Evolutionary conservation across 1,284 basidiomycete species (phyloP).

Genomic region (Trichosporon sp.): DNA sequence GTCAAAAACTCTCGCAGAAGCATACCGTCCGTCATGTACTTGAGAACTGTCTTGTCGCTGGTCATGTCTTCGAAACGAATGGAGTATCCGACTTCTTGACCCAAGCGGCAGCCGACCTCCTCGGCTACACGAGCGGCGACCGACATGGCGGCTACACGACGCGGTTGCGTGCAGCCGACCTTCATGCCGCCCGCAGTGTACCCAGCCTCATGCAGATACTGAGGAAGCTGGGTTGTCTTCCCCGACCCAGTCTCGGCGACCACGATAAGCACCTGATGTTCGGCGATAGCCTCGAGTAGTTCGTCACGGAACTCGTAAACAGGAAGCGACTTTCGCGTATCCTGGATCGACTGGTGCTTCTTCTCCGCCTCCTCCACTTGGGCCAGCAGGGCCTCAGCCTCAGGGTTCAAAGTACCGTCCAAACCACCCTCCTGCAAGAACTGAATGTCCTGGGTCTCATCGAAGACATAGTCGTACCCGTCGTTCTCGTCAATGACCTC

Average conservation of each 20-base stretch:
- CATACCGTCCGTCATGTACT: slow-evolving; percentile 99
- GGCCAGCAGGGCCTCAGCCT: slow-evolving; percentile 76
- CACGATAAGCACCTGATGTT: slow-evolving; percentile 88
- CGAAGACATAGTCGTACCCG: slow-evolving; percentile 93
- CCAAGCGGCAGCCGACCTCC: slow-evolving; percentile 94
- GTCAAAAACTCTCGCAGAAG: slow-evolving; percentile 92
- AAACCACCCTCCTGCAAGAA: slow-evolving; percentile 83
- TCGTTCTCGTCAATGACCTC: slow-evolving; percentile 64
- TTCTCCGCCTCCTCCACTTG: slow-evolving; percentile 91
- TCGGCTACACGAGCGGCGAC: slow-evolving; percentile 98
- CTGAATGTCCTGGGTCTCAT: slow-evolving; percentile 92
- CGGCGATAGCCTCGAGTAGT: slow-evolving; percentile 79
- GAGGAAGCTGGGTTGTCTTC: slow-evolving; percentile 96
- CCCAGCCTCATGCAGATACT: slow-evolving; percentile 96
- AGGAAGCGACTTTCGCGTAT: slow-evolving; percentile 84
- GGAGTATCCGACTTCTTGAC: slow-evolving; percentile 96
- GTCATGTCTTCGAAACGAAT: slow-evolving; percentile 99
- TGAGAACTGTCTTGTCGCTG: slow-evolving; percentile 92
- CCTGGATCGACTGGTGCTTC: slow-evolving; percentile 79
- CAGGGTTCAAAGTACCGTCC: slow-evolving; percentile 74
- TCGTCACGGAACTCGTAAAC: slow-evolving; percentile 82
- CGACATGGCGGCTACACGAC: slow-evolving; percentile 98
- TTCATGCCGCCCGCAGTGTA: slow-evolving; percentile 84
- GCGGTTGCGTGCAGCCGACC: slow-evolving; percentile 95
- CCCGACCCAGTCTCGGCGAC: slow-evolving; percentile 94